A percentile compares a stretch with the other conserved stretches of the same genome.
phyloP scores from a whole-genome alignment of 2,329 filamentous ascomycete genomes.

The Knufia fluminis region DNA sequence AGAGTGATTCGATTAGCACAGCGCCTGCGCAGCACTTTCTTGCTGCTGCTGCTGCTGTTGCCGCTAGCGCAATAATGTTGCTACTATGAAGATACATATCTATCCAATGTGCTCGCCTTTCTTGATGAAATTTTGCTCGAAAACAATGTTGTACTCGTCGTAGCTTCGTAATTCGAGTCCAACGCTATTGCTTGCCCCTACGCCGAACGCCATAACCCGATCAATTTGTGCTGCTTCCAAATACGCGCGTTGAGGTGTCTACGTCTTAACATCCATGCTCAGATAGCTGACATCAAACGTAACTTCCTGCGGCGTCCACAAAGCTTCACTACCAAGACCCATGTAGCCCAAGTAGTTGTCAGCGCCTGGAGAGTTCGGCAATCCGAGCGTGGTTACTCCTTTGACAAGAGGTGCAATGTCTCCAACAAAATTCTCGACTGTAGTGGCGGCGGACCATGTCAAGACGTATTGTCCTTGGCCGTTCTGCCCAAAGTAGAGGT shows the following conservation, averaged over 20 bases:
- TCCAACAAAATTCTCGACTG: conserved; percentile 36
- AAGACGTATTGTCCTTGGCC: conserved; percentile 37
- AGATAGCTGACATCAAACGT: conserved; percentile 39
- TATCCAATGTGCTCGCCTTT: neutral
- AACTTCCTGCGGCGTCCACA: conserved; percentile 35
- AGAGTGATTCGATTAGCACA: neutral
- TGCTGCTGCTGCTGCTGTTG: neutral
- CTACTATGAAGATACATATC: neutral
- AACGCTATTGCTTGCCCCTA: neutral
- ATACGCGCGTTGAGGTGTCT: neutral
- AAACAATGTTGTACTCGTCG: neutral
- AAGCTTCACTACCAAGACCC: conserved; percentile 45
- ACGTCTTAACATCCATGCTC: conserved; percentile 18
- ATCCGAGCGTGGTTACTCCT: conserved; percentile 30
- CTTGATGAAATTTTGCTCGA: neutral
- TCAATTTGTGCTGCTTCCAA: neutral
- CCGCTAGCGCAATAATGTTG: neutral
- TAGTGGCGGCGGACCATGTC: conserved; percentile 39
- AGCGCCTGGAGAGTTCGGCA: conserved; percentile 30
- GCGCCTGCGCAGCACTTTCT: neutral
- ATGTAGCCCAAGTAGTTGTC: conserved; percentile 45
- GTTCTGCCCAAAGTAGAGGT: conserved; percentile 38
- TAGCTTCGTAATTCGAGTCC: neutral
- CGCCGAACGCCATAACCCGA: neutral
- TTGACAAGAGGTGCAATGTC: conserved; percentile 41